Evolutionary conservation across 2,329 filamentous ascomycete genomes (phyloP), one percentile per base, ranked within the genome.

Genomic region (Colletotrichum sublineola): DNA sequence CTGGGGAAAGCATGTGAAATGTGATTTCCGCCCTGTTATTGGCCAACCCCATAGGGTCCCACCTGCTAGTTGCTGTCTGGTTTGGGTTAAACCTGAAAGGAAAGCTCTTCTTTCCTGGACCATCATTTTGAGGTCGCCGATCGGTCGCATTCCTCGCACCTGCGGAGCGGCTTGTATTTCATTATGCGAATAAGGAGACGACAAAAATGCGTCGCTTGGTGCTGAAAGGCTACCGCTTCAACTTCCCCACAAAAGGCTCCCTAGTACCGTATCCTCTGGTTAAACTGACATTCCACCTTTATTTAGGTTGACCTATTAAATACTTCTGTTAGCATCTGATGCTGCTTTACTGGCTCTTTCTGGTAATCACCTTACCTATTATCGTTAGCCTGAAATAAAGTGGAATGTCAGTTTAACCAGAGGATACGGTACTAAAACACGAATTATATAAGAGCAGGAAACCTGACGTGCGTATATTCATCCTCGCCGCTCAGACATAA

Each of bases 1-100:
- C 69, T 46, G 69, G 69, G 69, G 69, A 72, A 72, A 72, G 66
- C 69, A 72, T 72, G 69, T 72, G 69, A 72, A 72, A 69, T 64
- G 40, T 15, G 31, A 12, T 31, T 36, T 15, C 24, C 11, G 55
- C 36, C 14, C 40, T 60, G 38, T 65, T 48, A 72, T 72, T 72
- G 69, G 69, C 15, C 66, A 72, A 72, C 69, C 15, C 60, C 14
- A 18, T 6, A 8, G 33, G 42, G 40, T n/a, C 18, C 42, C 55
- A 56, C 52, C 42, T 58, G 57, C 42, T 48, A 36, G 64, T 15
- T 48, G 55, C 36, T 31, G 36, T 42, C 50, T 12, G 44, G 55
- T 38, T 44, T 48, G 18, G 55, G 31, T n/a, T 55, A 36, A 20
- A 48, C 55, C 36, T 66, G 48, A 52, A 40, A 55, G 63, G 68